Percentiles rank a stretch among this genome's conserved stretches.
These are phyloP conservation scores for Cephaloascus albidus DNA, from an alignment of 805 yeast species.

Conservation along the genomic window DNA sequence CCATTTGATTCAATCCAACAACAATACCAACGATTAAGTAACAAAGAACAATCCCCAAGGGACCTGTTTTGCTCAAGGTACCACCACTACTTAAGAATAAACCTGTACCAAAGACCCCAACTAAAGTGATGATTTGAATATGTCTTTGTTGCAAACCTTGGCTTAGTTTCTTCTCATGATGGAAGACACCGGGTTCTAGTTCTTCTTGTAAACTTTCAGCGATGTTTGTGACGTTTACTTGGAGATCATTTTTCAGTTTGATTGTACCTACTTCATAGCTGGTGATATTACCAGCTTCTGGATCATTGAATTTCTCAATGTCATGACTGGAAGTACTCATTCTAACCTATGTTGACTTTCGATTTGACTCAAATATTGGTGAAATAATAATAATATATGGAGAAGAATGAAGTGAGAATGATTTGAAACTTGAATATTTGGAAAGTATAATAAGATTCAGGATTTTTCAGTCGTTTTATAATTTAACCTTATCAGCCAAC, in stretches of 20 bases:
- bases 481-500: too few species aligned
- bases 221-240: background rate
- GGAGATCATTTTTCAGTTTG: too few species aligned
- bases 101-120: slow-evolving; percentile 16
- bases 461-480: too few species aligned
- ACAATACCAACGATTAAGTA: slow-evolving; percentile 12
- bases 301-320: too few species aligned
- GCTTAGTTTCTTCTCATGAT: slow-evolving; percentile 1
- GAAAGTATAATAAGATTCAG: too few species aligned
- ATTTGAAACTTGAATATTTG: too few species aligned
- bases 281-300: too few species aligned
- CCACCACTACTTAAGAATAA: slow-evolving; percentile 16
- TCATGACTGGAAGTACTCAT: too few species aligned
- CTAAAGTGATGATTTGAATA: background rate
- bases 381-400: too few species aligned
- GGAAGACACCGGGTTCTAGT: background rate
- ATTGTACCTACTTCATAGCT: background rate
- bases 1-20: slow-evolving; percentile 27
- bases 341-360: too few species aligned
- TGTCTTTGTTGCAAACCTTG: background rate
- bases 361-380: too few species aligned
- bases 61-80: slow-evolving; percentile 10
- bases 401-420: too few species aligned
- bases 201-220: background rate
- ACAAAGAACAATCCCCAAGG: slow-evolving; percentile 13